These are phyloP conservation scores for Penicillium sp. DNA, from an alignment of 2,329 filamentous ascomycete genomes.

Conservation along the genomic window DNA sequence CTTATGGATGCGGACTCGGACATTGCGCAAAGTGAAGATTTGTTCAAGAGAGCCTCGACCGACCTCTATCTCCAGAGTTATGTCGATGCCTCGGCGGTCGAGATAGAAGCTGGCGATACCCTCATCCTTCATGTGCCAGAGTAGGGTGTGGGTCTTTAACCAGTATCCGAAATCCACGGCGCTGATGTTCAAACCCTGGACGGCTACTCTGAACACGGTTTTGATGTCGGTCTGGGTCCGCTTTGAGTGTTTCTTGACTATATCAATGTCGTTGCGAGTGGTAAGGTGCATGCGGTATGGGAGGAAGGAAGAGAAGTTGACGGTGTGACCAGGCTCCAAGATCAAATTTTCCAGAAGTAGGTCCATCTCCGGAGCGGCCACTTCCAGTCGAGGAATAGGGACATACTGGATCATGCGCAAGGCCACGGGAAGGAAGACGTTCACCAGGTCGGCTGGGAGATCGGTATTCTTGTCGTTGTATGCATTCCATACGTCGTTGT, in stretches of 20 bases:
- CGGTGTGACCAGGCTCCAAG: conserved; percentile 78
- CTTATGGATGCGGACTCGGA: conserved; percentile 81
- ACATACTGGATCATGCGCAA: conserved; percentile 79
- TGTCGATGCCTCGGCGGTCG: conserved; percentile 82
- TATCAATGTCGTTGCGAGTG: conserved; percentile 81
- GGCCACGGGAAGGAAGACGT: conserved; percentile 76
- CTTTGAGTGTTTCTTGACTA: conserved; percentile 71
- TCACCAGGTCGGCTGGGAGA: conserved; percentile 70
- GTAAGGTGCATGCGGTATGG: conserved; percentile 79
- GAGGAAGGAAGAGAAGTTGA: conserved; percentile 85
- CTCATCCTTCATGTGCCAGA: conserved; percentile 73
- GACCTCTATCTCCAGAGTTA: conserved; percentile 81
- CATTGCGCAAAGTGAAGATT: conserved; percentile 72
- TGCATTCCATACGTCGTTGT: conserved; percentile 65
- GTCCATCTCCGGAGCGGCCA: conserved; percentile 79
- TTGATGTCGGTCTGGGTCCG: conserved; percentile 65
- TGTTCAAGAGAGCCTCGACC: conserved; percentile 75
- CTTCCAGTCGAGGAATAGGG: conserved; percentile 85
- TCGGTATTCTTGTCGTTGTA: conserved; percentile 66
- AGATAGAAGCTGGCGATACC: conserved; percentile 83
- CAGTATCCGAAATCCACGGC: conserved; percentile 90
- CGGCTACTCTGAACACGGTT: conserved; percentile 71
- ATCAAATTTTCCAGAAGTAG: conserved; percentile 87
- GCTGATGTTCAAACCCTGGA: conserved; percentile 78
- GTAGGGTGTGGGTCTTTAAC: conserved; percentile 72